phyloP scores from a whole-genome alignment of 192 early-diverging fungal species.

The Coemansia sp. region DNA sequence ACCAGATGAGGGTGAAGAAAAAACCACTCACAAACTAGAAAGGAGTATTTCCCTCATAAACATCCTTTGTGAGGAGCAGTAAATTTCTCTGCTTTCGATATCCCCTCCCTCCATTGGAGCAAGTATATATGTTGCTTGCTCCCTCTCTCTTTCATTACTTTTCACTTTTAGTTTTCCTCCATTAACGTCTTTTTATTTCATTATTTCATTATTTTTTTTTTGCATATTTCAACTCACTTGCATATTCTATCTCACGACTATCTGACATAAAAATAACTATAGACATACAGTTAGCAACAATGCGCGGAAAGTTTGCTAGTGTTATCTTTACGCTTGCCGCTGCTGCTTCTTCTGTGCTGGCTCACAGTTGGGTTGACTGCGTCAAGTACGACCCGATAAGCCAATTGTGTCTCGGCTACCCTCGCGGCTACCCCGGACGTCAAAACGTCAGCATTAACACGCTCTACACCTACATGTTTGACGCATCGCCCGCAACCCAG shows the following conservation, averaged over 20 bases:
- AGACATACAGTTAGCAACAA: background rate
- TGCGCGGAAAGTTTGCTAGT: background rate
- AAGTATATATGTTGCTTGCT: background rate
- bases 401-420: slow-evolving; percentile 52
- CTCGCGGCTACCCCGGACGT: slow-evolving; percentile 59
- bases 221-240: background rate
- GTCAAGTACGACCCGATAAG: slow-evolving; percentile 54
- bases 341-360: slow-evolving; percentile 42
- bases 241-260: background rate
- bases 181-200: background rate
- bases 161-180: background rate
- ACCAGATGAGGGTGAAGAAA: background rate
- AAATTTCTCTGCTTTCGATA: background rate
- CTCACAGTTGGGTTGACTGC: slow-evolving; percentile 66
- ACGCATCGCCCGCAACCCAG: slow-evolving; percentile 26
- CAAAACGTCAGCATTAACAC: slow-evolving; percentile 51
- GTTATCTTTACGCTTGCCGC: slow-evolving; percentile 6
- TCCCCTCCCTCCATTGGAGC: background rate
- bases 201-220: background rate
- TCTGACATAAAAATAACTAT: background rate
- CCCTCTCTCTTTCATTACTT: background rate
- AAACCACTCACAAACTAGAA: background rate
- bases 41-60: background rate
- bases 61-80: background rate
- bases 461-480: slow-evolving; percentile 59